Evolutionary conservation across 2,329 filamentous ascomycete species (phyloP).

Genomic region (Aspergillus oerlinghausenensis): DNA sequence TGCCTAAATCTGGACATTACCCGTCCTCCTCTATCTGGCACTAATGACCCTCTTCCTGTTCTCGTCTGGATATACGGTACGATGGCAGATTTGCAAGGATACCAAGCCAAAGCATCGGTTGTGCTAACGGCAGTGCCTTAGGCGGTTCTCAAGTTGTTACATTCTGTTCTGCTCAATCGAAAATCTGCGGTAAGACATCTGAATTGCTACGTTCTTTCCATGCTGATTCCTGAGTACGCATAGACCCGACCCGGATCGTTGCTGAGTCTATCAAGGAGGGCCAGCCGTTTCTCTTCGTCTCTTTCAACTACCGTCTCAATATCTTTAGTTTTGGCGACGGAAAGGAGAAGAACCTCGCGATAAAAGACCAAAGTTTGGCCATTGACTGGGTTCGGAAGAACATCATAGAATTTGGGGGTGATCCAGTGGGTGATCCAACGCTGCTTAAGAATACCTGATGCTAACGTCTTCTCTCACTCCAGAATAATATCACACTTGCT

Average conservation of each 20-base stretch:
- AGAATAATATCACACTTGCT: constrained; percentile 40
- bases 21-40: constrained; percentile 14
- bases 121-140: constrained; percentile 4
- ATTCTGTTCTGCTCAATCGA: constrained; percentile 40
- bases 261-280: constrained; percentile 29
- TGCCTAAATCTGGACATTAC: constrained; percentile 44
- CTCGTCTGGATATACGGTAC: constrained; percentile 45
- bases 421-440: constrained; percentile 26
- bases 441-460: background rate
- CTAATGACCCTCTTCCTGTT: constrained; percentile 30
- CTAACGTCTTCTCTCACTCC: background rate
- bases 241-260: constrained; percentile 35
- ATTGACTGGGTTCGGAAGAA: constrained; percentile 39
- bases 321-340: constrained; percentile 45
- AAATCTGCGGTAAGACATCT: constrained; percentile 36
- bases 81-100: background rate
- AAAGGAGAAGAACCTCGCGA: constrained; percentile 38
- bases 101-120: no score
- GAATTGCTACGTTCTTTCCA: background rate
- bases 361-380: constrained; percentile 31
- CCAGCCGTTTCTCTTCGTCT: constrained; percentile 40
- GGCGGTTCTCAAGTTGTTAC: constrained; percentile 44
- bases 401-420: constrained; percentile 38
- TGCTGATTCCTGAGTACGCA: background rate
- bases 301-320: constrained; percentile 43